Evolutionary conservation across 2,329 filamentous ascomycete species (phyloP).

Genomic region (Penicillium sp.): DNA sequence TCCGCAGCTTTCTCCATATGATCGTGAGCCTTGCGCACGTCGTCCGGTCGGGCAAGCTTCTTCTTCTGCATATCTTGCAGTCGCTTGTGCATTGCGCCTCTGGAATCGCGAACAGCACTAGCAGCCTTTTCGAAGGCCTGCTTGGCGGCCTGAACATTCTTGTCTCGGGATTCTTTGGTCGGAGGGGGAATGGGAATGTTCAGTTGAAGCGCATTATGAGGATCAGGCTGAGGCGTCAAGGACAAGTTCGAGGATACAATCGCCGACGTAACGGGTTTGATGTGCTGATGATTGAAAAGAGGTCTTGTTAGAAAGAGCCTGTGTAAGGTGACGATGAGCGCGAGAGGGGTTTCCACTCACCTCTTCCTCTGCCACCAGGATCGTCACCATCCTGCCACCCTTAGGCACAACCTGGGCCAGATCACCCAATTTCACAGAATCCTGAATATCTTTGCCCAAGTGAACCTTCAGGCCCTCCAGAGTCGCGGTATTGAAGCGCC

Average conservation of each 20-base stretch:
- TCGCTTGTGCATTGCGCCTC: constrained; percentile 50
- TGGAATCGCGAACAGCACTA: constrained; percentile 46
- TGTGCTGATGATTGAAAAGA: constrained; percentile 36
- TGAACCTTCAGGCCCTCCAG: constrained; percentile 66
- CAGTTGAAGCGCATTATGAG: constrained; percentile 50
- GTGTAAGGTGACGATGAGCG: neutral
- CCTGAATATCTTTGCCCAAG: constrained; percentile 56
- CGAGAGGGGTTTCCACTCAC: constrained; percentile 47
- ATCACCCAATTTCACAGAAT: constrained; percentile 61
- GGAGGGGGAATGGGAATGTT: constrained; percentile 52
- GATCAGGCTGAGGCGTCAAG: constrained; percentile 48
- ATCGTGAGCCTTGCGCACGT: constrained; percentile 51
- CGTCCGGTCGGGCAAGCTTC: constrained; percentile 49
- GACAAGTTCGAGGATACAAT: constrained; percentile 49
- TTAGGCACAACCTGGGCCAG: constrained; percentile 70
- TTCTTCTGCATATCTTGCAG: constrained; percentile 50
- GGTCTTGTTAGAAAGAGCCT: neutral
- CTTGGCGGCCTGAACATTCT: constrained; percentile 46
- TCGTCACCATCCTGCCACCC: constrained; percentile 61
- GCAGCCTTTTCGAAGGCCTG: constrained; percentile 49
- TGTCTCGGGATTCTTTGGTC: constrained; percentile 51
- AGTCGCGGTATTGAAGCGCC: constrained; percentile 63
- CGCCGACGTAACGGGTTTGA: constrained; percentile 51
- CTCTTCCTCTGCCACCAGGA: constrained; percentile 67
- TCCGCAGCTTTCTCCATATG: constrained; percentile 53